Evolutionary conservation across 2,329 filamentous ascomycete species (phyloP).

Genomic region (Bipolaris sorokiniana): DNA sequence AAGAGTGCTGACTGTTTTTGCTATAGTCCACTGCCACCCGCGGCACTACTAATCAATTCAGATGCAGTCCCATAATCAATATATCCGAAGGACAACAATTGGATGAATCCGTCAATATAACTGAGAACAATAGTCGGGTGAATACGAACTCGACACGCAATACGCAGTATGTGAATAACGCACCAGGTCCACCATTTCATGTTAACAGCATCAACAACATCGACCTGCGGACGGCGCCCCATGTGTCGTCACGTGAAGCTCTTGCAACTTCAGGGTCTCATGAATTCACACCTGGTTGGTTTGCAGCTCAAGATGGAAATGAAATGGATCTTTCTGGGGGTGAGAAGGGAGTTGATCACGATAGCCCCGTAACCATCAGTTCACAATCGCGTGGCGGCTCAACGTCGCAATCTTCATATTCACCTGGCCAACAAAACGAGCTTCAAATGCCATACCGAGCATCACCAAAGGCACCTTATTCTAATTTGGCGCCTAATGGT

Average conservation of each 20-base stretch:
- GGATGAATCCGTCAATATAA: constrained; percentile 37
- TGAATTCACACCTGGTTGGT: constrained; percentile 13
- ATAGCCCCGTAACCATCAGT: constrained; percentile 44
- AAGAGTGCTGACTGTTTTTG: constrained; percentile 9
- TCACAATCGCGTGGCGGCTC: constrained; percentile 41
- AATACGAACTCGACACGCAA: neutral
- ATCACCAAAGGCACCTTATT: constrained; percentile 28
- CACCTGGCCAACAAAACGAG: constrained; percentile 36
- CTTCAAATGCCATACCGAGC: constrained; percentile 39
- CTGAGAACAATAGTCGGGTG: constrained; percentile 21
- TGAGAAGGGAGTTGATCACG: constrained; percentile 35
- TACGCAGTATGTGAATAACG: constrained; percentile 20
- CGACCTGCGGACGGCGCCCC: constrained; percentile 27
- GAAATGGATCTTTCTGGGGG: constrained; percentile 48
- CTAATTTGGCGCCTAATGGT: constrained; percentile 3
- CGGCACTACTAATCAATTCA: constrained; percentile 35
- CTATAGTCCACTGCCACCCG: constrained; percentile 21
- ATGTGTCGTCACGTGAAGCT: constrained; percentile 5
- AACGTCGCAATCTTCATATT: constrained; percentile 47
- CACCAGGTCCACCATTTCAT: constrained; percentile 34
- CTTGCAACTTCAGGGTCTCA: constrained; percentile 4
- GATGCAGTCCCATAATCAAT: constrained; percentile 44
- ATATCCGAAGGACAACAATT: constrained; percentile 42
- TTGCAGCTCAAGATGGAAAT: constrained; percentile 28
- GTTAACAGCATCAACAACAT: constrained; percentile 27